Conservation (phyloP, 164 flowering plant genomes). For the Tetrastigma voinierianum region DNA sequence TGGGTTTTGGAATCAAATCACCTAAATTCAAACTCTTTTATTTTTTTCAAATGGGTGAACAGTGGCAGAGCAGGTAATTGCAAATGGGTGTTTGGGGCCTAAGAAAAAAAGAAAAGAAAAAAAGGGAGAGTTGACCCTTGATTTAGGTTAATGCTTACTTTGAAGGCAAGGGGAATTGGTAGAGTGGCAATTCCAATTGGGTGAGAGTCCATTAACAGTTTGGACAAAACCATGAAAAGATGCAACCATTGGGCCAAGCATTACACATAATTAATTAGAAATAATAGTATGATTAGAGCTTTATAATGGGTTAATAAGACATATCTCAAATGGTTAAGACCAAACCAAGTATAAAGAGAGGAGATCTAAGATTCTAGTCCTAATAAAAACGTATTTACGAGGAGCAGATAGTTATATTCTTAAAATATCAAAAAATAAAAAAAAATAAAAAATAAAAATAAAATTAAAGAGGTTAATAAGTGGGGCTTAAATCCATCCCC, state of each 20-base stretch:
- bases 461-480: too few species aligned
- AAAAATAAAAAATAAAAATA: too few species aligned
- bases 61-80: neutral
- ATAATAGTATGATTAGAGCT: too few species aligned
- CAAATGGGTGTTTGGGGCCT: neutral
- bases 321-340: too few species aligned
- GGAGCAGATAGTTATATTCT: too few species aligned
- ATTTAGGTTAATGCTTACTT: constrained; percentile 3
- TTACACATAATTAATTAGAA: constrained; percentile 2
- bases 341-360: too few species aligned
- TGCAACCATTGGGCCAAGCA: constrained; percentile 3
- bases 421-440: too few species aligned
- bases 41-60: neutral
- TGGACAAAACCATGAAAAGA: constrained; percentile 16
- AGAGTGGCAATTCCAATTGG: neutral
- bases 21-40: neutral
- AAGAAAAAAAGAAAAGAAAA: neutral
- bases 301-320: too few species aligned
- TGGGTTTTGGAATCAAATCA: too few species aligned
- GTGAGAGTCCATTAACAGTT: neutral
- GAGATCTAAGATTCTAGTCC: too few species aligned
- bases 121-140: constrained; percentile 1
- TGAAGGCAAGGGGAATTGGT: neutral
- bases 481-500: neutral
- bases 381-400: too few species aligned